A percentile compares a stretch with the other conserved stretches of the same genome.
Conservation (phyloP, 495 filamentous ascomycete genomes). For the Penicillium canescens region DNA sequence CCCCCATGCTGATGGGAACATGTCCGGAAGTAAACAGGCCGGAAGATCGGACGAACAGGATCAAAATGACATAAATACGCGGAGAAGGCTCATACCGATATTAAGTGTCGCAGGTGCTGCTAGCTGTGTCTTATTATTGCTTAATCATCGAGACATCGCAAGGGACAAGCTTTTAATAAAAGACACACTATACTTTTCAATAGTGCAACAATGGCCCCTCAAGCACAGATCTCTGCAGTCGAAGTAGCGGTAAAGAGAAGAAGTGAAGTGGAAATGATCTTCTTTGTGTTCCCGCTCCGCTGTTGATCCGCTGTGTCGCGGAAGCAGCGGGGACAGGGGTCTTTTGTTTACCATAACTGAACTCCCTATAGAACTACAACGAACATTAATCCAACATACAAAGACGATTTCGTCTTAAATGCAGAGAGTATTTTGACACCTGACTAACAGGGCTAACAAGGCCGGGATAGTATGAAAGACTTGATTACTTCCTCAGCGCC, state of each 20-base stretch:
- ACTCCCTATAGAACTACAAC: too few species aligned
- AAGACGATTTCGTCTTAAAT: too few species aligned
- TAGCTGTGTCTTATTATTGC: background rate
- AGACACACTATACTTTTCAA: background rate
- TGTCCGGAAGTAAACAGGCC: background rate
- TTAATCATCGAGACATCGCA: constrained; percentile 13
- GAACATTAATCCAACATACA: too few species aligned
- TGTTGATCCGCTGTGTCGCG: background rate
- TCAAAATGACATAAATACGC: background rate
- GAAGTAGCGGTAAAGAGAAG: constrained; percentile 1
- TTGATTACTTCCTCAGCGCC: background rate
- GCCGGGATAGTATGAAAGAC: too few species aligned
- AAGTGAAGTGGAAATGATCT: background rate
- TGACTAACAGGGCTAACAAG: too few species aligned
- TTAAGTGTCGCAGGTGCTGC: background rate
- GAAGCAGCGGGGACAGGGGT: background rate
- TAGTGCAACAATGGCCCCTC: constrained; percentile 1
- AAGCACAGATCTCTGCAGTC: background rate
- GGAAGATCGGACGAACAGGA: background rate
- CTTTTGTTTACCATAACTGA: background rate
- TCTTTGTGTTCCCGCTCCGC: constrained; percentile 4
- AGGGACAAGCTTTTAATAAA: constrained; percentile 1
- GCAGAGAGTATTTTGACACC: too few species aligned
- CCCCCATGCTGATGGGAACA: constrained; percentile 10
- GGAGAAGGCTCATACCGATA: constrained; percentile 8